Conservation (phyloP, 805 yeast species). For the Metschnikowia hibisci region DNA sequence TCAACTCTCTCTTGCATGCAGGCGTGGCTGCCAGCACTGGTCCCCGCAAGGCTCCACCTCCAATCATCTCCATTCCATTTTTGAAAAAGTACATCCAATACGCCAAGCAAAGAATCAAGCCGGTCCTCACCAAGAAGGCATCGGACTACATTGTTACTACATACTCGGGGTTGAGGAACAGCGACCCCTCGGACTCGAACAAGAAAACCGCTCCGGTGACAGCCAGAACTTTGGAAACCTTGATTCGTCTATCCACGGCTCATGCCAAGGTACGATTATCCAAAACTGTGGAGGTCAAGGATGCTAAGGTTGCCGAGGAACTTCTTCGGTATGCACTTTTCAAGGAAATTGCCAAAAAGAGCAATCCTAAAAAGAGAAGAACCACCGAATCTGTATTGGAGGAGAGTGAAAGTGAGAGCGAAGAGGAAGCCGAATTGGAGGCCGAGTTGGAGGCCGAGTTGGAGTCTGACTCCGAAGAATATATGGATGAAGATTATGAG, state of each 20-base stretch:
- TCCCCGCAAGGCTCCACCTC: slow-evolving; percentile 20
- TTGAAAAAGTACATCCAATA: slow-evolving; percentile 90
- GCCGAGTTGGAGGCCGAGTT: slow-evolving; percentile 14
- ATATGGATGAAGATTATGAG: slow-evolving; percentile 6
- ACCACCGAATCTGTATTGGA: slow-evolving; percentile 21
- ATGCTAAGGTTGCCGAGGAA: slow-evolving; percentile 83
- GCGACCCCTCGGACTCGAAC: slow-evolving; percentile 52
- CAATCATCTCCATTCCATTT: slow-evolving; percentile 68
- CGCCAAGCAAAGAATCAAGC: slow-evolving; percentile 83
- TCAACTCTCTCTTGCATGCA: slow-evolving; percentile 75
- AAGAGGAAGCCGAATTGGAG: slow-evolving; percentile 23
- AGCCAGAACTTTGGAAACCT: slow-evolving; percentile 95
- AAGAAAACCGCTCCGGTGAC: slow-evolving; percentile 91
- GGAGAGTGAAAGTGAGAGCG: slow-evolving; percentile 32
- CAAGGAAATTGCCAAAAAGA: slow-evolving; percentile 56
- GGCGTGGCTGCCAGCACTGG: slow-evolving; percentile 47
- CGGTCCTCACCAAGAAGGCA: slow-evolving; percentile 73
- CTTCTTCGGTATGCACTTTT: slow-evolving; percentile 81
- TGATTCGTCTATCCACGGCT: slow-evolving; percentile 91
- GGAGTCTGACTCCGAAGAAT: slow-evolving; percentile 20
- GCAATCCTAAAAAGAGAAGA: slow-evolving; percentile 28
- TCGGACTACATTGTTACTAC: slow-evolving; percentile 74
- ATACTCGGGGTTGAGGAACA: slow-evolving; percentile 76
- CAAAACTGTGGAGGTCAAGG: slow-evolving; percentile 64
- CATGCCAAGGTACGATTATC: slow-evolving; percentile 95